Evolutionary conservation across 2,329 filamentous ascomycete species (phyloP).

Genomic region (Pseudocercospora fijiensis): DNA sequence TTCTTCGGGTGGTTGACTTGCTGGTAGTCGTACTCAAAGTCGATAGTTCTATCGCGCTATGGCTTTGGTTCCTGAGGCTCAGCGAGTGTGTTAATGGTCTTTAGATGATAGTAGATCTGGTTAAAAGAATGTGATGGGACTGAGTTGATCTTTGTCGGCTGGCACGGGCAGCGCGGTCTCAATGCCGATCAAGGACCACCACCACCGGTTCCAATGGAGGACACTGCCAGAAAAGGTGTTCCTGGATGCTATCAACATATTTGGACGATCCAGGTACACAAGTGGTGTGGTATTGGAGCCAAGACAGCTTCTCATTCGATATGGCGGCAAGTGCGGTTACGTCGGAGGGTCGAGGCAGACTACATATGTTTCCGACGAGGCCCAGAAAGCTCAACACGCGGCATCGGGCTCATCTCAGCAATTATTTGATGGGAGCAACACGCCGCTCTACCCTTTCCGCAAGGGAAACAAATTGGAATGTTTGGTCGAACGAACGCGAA

Average conservation of each 20-base stretch:
- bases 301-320: slow-evolving; percentile 15
- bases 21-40: background rate
- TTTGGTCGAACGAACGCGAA: slow-evolving; percentile 7
- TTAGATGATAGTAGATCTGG: background rate
- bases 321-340: slow-evolving; percentile 17
- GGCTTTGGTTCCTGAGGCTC: background rate
- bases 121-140: too few species aligned
- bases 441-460: slow-evolving; percentile 5
- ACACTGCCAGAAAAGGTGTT: background rate
- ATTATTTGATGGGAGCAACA: slow-evolving; percentile 10
- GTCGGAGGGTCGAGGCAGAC: slow-evolving; percentile 14
- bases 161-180: background rate
- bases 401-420: slow-evolving; percentile 9
- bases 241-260: background rate
- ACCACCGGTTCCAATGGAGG: background rate
- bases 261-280: background rate
- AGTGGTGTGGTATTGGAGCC: slow-evolving; percentile 14
- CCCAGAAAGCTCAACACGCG: background rate
- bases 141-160: background rate
- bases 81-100: background rate
- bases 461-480: slow-evolving; percentile 6
- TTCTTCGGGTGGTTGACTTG: background rate
- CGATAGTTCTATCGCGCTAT: background rate
- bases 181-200: background rate
- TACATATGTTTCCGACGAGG: slow-evolving; percentile 15